These are phyloP conservation scores for Ramaria sp. DNA, from an alignment of 768 basidiomycete genomes.

Conservation along the genomic window DNA sequence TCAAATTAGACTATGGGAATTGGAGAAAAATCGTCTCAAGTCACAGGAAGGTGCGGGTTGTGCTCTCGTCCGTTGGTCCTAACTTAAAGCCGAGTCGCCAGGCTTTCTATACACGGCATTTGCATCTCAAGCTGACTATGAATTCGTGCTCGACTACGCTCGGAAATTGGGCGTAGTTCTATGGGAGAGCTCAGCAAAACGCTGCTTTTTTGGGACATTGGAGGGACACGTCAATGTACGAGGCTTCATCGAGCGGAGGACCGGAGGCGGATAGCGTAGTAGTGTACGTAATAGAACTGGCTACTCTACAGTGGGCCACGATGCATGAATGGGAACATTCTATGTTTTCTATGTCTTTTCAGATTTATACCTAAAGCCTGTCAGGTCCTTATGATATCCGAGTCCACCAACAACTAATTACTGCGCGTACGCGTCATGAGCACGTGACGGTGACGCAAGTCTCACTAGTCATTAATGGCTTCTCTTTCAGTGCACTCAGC, in stretches of 20 bases:
- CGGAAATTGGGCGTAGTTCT: slow-evolving; percentile 70
- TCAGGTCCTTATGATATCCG: too few species aligned
- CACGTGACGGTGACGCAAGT: slow-evolving; percentile 7
- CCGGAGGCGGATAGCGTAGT: neutral
- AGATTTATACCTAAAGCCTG: too few species aligned
- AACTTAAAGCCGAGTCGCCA: slow-evolving; percentile 19
- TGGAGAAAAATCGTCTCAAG: slow-evolving; percentile 86
- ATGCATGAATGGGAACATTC: too few species aligned
- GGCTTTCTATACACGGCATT: slow-evolving; percentile 87
- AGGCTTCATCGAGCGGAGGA: slow-evolving; percentile 62
- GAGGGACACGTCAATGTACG: slow-evolving; percentile 73
- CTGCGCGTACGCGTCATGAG: neutral
- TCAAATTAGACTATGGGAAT: slow-evolving; percentile 95
- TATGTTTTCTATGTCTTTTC: too few species aligned
- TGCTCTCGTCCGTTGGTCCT: neutral
- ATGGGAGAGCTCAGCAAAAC: slow-evolving; percentile 66
- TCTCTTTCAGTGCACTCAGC: slow-evolving; percentile 48
- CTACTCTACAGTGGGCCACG: neutral
- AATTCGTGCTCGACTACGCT: slow-evolving; percentile 78
- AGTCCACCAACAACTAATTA: too few species aligned
- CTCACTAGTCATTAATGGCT: slow-evolving; percentile 24
- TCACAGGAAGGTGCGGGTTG: slow-evolving; percentile 65
- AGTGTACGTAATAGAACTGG: too few species aligned
- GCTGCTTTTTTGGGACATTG: slow-evolving; percentile 74
- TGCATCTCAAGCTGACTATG: slow-evolving; percentile 78